Conservation (phyloP, 257 asterid genomes). For the Scutellaria baicalensis region DNA sequence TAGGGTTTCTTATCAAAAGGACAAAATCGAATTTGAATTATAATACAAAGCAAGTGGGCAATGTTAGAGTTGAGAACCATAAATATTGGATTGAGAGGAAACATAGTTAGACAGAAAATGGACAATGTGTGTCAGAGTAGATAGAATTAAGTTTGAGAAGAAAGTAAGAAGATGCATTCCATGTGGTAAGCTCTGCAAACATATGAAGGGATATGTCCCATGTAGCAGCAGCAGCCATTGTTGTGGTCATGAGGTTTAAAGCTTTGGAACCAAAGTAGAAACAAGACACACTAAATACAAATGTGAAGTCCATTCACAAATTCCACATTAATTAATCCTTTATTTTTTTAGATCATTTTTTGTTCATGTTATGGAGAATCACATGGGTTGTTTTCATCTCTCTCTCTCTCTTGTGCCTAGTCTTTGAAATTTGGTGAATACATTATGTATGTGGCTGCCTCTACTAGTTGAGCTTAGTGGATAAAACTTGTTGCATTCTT, state of each 20-base stretch:
- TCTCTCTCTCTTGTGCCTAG: too few relatives aligned
- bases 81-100: background rate
- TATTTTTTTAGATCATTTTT: background rate
- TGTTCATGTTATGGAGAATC: conserved; percentile 23
- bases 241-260: conserved; percentile 5
- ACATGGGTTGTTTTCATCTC: conserved; percentile 19
- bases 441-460: background rate
- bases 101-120: background rate
- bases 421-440: background rate
- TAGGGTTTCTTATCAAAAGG: too few relatives aligned
- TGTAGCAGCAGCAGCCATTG: conserved; percentile 10
- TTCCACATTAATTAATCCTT: background rate
- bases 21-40: too few relatives aligned
- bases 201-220: conserved; percentile 16
- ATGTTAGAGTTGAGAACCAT: too few relatives aligned
- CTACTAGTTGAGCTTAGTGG: background rate
- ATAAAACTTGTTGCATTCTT: conserved; percentile 1
- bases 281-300: background rate
- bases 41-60: too few relatives aligned
- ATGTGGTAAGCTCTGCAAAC: conserved; percentile 27
- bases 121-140: background rate
- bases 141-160: background rate
- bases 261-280: conserved; percentile 9
- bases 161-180: background rate
- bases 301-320: background rate